phyloP scores from a whole-genome alignment of 768 basidiomycete species.

The Lactarius evosmus region DNA sequence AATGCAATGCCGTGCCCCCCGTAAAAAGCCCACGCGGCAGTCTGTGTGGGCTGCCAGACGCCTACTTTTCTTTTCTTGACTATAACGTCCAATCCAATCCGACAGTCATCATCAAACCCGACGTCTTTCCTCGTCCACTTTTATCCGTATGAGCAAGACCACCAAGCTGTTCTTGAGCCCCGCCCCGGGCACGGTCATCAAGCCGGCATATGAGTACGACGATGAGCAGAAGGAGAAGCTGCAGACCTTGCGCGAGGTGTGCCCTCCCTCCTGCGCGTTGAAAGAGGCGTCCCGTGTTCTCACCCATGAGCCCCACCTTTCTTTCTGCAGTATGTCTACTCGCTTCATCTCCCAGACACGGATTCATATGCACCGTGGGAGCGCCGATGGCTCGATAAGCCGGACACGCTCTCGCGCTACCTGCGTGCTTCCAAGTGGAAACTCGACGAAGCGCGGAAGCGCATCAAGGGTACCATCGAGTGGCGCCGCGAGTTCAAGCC shows the following conservation, averaged over 20 bases:
- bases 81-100: neutral
- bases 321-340: conserved; percentile 55
- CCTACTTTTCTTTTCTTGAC: neutral
- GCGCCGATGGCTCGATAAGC: conserved; percentile 64
- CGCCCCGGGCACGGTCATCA: conserved; percentile 48
- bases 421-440: conserved; percentile 88
- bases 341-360: conserved; percentile 57
- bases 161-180: conserved; percentile 54
- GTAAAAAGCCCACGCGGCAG: conserved; percentile 6
- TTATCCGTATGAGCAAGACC: conserved; percentile 40
- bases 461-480: conserved; percentile 74
- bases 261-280: conserved; percentile 25
- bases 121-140: neutral
- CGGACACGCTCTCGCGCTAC: conserved; percentile 70
- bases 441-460: conserved; percentile 67
- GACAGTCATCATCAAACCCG: neutral
- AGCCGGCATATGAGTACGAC: conserved; percentile 57
- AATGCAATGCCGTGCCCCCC: conserved; percentile 11
- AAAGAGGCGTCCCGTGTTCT: neutral
- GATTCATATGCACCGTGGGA: conserved; percentile 81
- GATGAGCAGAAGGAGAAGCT: conserved; percentile 60
- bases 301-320: neutral
- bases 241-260: conserved; percentile 57
- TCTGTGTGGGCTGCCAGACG: neutral
- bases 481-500: conserved; percentile 87